Base-by-base conservation (phyloP, 1,284 basidiomycete species). In the Tylopilus sp. region DNA sequence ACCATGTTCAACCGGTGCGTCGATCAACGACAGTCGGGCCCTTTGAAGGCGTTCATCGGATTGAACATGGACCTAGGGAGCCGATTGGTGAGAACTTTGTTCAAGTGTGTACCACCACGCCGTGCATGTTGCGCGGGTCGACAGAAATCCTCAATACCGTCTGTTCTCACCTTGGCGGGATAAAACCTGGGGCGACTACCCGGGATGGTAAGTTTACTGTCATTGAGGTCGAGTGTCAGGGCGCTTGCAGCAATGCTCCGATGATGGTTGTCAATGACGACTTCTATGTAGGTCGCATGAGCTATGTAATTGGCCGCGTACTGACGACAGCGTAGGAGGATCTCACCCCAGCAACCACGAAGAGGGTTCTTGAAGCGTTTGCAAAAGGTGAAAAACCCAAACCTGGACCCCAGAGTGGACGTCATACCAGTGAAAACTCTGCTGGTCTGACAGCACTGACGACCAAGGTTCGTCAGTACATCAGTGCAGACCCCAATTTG, bases 61-160 rank as follows among this genome's bases (percentile, higher is more conserved):
- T 37, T 49, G 23, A 53, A 10, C 42, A 26, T 43, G 12, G 46
- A 4, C 57, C 23, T 55, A 92, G 92, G 43, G 94, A 97, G 71
- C 97, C 96, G 7, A 93, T 98, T 52, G 96, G 94, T 46, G 76
- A 91, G 64, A 80, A 97, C 71, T 97, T 99, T 65, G 83, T 99
- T 28, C 96, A 99, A 73, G 89, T 99, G 49, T 99, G 97, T 79
- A 99, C 97, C 34, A 99, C 96, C 33, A 99, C 97, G 10, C 96
- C 96, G 16, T 99, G 97, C 76, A 95, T 96, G 88, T 79, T 99
- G 41, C 86, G 90, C 46, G 96, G 96, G 43, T 93, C 92, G 26
- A 90, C 86, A 57, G 86, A 89, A 49, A 95, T 98, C 59, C 79
- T 97, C 42, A 74, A 95, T 59, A 86, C 94, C 29, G 88, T 93